A percentile compares a stretch with the other conserved stretches of the same genome.
phyloP scores from a whole-genome alignment of 2,329 filamentous ascomycete species.

The Sclerotinia borealis region DNA sequence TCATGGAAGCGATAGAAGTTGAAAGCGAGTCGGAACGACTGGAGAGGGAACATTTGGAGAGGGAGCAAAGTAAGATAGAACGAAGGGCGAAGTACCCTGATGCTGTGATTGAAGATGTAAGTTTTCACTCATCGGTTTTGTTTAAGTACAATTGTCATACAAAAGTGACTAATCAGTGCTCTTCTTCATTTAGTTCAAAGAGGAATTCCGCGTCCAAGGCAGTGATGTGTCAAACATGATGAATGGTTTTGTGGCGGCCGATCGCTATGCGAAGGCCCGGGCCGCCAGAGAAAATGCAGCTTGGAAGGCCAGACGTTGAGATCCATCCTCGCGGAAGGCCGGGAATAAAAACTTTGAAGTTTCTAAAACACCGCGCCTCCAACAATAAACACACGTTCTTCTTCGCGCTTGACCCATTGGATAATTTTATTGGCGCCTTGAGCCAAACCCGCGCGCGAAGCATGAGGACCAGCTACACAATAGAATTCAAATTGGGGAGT shows the following conservation, averaged over 20 bases:
- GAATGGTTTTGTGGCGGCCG: neutral
- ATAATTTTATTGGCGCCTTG: constrained; percentile 84
- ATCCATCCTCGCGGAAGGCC: no score
- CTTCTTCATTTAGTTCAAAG: neutral
- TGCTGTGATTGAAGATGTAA: neutral
- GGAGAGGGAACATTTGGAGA: neutral
- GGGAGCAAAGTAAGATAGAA: neutral
- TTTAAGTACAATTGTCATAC: neutral
- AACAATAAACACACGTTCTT: constrained; percentile 93
- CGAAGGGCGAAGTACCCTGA: neutral
- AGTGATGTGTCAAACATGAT: neutral
- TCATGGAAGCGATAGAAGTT: neutral
- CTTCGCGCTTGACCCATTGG: constrained; percentile 86
- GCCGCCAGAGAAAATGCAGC: neutral
- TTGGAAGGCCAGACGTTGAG: no score
- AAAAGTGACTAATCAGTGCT: neutral
- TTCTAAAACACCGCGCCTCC: constrained; percentile 75
- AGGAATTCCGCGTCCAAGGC: neutral
- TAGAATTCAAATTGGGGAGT: constrained; percentile 92
- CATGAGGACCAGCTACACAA: constrained; percentile 77
- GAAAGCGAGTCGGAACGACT: neutral
- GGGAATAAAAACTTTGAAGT: neutral
- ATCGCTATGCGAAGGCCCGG: neutral
- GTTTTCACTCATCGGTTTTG: neutral
- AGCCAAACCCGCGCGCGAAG: constrained; percentile 60